Evolutionary conservation across 768 basidiomycete species (phyloP), one percentile per base, ranked within the genome.

Genomic region (Galerina marginata): DNA sequence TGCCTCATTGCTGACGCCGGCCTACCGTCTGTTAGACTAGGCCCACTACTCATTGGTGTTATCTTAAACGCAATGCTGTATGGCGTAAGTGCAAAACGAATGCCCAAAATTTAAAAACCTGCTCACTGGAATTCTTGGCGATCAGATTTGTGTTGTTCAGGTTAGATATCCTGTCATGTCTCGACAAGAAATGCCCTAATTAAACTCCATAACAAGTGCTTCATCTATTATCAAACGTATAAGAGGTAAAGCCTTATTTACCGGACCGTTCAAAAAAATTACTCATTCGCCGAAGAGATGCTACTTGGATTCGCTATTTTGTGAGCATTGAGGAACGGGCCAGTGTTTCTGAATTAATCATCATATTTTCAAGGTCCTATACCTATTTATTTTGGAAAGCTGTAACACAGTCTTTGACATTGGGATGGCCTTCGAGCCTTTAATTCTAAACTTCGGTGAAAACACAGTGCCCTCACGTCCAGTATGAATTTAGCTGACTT

Each of bases 341-440:
- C 11, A 20, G 10, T 45, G 7, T 33, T 25, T 36, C n/a, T 14
- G 50, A 14, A 37, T 42, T 9, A 15, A 20, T 3, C 29, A 29
- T 7, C 14, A 6, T 4, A 36, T 10, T 25, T 14, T 48, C 9
- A 46, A 77, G 76, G 64, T 77, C 11, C 39, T 66, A 16, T 79
- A 75, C 56, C 65, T 78, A 9, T 71, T 78, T 37, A 55, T 77
- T 16, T 60, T 73, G 11, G 79, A 80, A 60, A 75, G 75, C 0
- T 39, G 65, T 37, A 80, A 80, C 56, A 77, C 77, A 1, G 73
- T 40, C 0, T 69, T 73, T 38, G 74, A 75, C 55, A 76, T 79
- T 29, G 73, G 65, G 6, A 69, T 79, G 37, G 68, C 77, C 56
- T 80, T 77, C 56, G 73, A 80, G 58, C 79, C 77, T 25, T 63